These are phyloP conservation scores for Chytriomyces hyalinus DNA, from an alignment of 192 early-diverging fungal species.

Conservation along the genomic window DNA sequence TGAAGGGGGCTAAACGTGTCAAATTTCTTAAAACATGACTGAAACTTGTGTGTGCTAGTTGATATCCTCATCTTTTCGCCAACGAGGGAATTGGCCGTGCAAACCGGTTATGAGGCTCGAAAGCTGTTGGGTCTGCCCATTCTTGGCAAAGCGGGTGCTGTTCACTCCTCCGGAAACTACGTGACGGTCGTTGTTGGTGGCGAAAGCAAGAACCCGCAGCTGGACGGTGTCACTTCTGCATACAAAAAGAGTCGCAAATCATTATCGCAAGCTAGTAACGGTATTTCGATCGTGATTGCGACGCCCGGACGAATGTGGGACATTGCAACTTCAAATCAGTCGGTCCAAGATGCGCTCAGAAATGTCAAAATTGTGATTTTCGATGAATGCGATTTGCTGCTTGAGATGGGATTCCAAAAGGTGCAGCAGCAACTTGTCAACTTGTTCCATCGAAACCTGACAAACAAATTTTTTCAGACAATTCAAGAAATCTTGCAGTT, in stretches of 20 bases:
- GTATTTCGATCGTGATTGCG: constrained; percentile 78
- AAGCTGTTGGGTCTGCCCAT: constrained; percentile 59
- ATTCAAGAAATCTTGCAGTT: constrained; percentile 37
- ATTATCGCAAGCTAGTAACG: constrained; percentile 52
- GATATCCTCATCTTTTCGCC: constrained; percentile 80
- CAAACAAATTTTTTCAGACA: not conserved
- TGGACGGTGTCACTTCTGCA: constrained; percentile 63
- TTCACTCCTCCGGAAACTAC: constrained; percentile 57
- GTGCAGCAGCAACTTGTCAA: not conserved
- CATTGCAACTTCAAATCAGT: constrained; percentile 66
- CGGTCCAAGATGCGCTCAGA: not conserved
- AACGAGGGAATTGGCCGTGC: constrained; percentile 93
- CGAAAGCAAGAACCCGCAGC: constrained; percentile 75
- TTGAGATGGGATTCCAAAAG: constrained; percentile 62
- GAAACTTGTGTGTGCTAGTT: constrained; percentile 4
- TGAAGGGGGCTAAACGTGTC: not conserved
- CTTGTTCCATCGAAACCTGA: too few species aligned
- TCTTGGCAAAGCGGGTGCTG: not conserved
- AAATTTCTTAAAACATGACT: not conserved
- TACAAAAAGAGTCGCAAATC: constrained; percentile 53
- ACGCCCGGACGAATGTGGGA: constrained; percentile 95
- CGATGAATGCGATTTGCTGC: constrained; percentile 94
- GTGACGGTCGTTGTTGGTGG: constrained; percentile 86
- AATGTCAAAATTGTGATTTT: constrained; percentile 60
- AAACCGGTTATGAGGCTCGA: constrained; percentile 80